Evolutionary conservation across 2,329 filamentous ascomycete genomes (phyloP).

Genomic region (Clonostachys sp.): DNA sequence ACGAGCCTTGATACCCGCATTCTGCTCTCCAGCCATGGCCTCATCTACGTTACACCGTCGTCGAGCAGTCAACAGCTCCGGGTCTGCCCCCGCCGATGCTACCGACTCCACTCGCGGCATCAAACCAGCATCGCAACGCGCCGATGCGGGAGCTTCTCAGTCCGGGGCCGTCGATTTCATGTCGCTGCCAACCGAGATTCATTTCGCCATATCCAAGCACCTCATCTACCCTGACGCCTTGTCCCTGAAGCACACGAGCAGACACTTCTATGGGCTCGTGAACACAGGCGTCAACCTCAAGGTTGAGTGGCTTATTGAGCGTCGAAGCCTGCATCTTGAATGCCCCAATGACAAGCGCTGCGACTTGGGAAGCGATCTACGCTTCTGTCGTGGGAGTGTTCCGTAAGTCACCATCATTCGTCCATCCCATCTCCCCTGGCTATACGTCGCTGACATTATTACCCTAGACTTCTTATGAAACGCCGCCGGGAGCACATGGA

Average conservation of each 20-base stretch:
- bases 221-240: slow-evolving; percentile 69
- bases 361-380: slow-evolving; percentile 53
- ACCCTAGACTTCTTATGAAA: slow-evolving; percentile 50
- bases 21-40: too few relatives aligned
- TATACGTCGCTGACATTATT: not conserved
- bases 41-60: too few relatives aligned
- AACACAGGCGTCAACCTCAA: slow-evolving; percentile 63
- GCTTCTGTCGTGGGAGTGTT: slow-evolving; percentile 57
- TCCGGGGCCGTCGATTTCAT: slow-evolving; percentile 11
- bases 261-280: slow-evolving; percentile 59
- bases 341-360: slow-evolving; percentile 56
- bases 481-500: slow-evolving; percentile 55
- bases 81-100: too few relatives aligned
- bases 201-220: slow-evolving; percentile 53
- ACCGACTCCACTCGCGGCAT: too few relatives aligned
- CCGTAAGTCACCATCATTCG: slow-evolving; percentile 32
- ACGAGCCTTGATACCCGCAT: too few relatives aligned
- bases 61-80: too few relatives aligned
- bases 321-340: slow-evolving; percentile 58
- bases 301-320: slow-evolving; percentile 64
- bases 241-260: slow-evolving; percentile 62
- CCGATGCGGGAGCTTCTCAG: too few relatives aligned
- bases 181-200: slow-evolving; percentile 61
- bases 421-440: not conserved
- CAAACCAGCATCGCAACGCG: too few relatives aligned